phyloP scores from a whole-genome alignment of 768 basidiomycete genomes.

The Boletus sp. region DNA sequence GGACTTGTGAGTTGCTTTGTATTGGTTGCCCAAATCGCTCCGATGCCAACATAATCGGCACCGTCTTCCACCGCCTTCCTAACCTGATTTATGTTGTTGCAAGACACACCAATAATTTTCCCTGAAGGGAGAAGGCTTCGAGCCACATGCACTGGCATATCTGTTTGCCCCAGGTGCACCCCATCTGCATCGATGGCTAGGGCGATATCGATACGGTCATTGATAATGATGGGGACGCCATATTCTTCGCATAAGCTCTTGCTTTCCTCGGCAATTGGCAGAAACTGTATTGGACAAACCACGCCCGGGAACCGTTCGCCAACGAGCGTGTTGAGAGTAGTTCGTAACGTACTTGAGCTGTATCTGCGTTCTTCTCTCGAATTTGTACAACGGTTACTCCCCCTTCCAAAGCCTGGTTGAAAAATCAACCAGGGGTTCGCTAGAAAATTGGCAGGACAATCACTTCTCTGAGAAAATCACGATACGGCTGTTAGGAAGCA shows the following conservation, averaged over 20 bases:
- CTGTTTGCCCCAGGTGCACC: conserved; percentile 87
- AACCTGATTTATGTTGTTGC: conserved; percentile 67
- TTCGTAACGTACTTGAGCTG: conserved; percentile 60
- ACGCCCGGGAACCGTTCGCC: background rate
- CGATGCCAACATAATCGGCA: conserved; percentile 87
- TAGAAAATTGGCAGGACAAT: background rate
- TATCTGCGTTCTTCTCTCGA: conserved; percentile 82
- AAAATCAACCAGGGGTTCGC: background rate
- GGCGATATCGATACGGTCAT: conserved; percentile 86
- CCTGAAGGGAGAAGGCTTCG: conserved; percentile 65
- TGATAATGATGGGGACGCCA: conserved; percentile 81
- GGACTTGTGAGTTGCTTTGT: conserved; percentile 73
- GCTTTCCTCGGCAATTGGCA: conserved; percentile 65
- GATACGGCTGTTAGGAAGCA: conserved; percentile 52
- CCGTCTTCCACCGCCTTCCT: conserved; percentile 56
- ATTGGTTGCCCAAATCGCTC: conserved; percentile 76
- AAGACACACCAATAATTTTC: conserved; percentile 79
- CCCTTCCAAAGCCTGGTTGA: conserved; percentile 66
- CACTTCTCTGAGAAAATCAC: conserved; percentile 74
- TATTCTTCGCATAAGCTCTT: conserved; percentile 75
- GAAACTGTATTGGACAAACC: conserved; percentile 50
- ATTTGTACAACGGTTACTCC: conserved; percentile 91
- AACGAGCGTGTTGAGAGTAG: background rate
- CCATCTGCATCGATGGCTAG: conserved; percentile 74
- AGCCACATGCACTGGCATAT: conserved; percentile 71